A percentile compares a stretch with the other conserved stretches of the same genome.
Conservation (phyloP, 192 early-diverging fungal genomes). For the Linderina pennispora region DNA sequence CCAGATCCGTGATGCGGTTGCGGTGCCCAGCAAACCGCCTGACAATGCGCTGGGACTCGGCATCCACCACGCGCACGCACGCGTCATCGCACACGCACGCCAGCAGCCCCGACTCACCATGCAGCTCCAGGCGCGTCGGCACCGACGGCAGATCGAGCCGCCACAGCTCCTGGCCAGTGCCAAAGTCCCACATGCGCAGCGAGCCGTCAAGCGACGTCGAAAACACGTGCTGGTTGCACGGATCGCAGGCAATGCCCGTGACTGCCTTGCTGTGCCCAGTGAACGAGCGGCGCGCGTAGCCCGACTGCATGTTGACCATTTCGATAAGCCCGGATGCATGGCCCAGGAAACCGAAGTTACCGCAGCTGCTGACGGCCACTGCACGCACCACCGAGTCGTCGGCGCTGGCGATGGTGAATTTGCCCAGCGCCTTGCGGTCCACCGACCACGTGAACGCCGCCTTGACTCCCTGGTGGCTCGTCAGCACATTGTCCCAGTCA, state of each 20-base stretch:
- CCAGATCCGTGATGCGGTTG: constrained; percentile 83
- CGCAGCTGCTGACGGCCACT: constrained; percentile 77
- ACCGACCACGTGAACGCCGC: constrained; percentile 78
- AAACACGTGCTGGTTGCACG: constrained; percentile 64
- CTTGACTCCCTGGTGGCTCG: constrained; percentile 73
- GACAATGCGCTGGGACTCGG: constrained; percentile 73
- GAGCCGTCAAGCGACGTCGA: constrained; percentile 77
- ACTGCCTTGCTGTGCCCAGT: constrained; percentile 71
- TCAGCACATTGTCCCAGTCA: constrained; percentile 91
- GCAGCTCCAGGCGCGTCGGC: constrained; percentile 55
- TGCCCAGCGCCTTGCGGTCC: constrained; percentile 69
- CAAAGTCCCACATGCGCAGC: constrained; percentile 77
- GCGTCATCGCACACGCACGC: constrained; percentile 85
- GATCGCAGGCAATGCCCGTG: constrained; percentile 72
- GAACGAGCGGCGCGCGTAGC: constrained; percentile 67
- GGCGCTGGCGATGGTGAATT: constrained; percentile 54
- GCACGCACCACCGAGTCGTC: constrained; percentile 56
- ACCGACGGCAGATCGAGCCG: constrained; percentile 63
- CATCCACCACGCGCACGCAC: constrained; percentile 81
- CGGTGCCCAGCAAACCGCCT: constrained; percentile 85
- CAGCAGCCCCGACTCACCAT: constrained; percentile 69
- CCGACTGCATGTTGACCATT: constrained; percentile 96
- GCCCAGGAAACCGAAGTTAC: constrained; percentile 92
- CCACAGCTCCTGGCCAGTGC: constrained; percentile 53
- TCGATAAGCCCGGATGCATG: constrained; percentile 69